Percentiles rank a stretch among this genome's conserved stretches.
phyloP scores from a whole-genome alignment of 176 grass and related monocot genomes.

The Puya raimondii region DNA sequence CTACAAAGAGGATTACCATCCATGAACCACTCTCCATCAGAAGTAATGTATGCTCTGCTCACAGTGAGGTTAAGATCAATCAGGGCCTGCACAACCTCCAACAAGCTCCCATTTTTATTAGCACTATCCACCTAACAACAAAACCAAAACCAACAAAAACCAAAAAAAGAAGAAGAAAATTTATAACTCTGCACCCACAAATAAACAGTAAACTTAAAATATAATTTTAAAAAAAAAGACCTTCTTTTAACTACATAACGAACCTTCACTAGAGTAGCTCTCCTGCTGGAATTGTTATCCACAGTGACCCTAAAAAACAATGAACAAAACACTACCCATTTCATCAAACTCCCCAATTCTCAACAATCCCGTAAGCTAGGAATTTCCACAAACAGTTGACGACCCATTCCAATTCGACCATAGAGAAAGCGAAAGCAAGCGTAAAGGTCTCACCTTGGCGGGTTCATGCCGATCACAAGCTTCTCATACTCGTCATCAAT shows the following conservation, averaged over 20 bases:
- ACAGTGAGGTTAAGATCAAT: constrained; percentile 37
- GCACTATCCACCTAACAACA: constrained; percentile 37
- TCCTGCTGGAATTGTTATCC: constrained; percentile 38
- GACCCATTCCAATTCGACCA: not conserved
- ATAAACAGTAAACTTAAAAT: too few species aligned
- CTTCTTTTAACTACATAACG: not conserved
- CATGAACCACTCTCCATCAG: constrained; percentile 51
- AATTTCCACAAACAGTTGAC: constrained; percentile 1
- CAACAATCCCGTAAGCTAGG: constrained; percentile 1
- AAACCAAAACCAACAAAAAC: constrained; percentile 6
- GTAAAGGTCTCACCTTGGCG: constrained; percentile 30
- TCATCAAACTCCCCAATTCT: not conserved
- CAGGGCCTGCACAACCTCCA: constrained; percentile 38
- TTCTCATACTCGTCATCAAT: constrained; percentile 53
- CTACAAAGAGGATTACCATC: constrained; percentile 21
- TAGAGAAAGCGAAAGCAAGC: not conserved
- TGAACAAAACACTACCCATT: not conserved
- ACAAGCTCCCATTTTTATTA: constrained; percentile 42
- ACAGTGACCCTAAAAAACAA: constrained; percentile 30
- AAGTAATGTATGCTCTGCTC: constrained; percentile 46
- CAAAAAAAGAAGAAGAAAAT: not conserved
- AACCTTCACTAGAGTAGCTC: constrained; percentile 46
- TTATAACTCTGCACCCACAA: not conserved
- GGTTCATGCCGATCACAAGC: constrained; percentile 43
- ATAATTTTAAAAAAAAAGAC: too few species aligned